These are phyloP conservation scores for Ophiostoma fasciatum DNA, from an alignment of 2,329 filamentous ascomycete genomes.

Conservation along the genomic window DNA sequence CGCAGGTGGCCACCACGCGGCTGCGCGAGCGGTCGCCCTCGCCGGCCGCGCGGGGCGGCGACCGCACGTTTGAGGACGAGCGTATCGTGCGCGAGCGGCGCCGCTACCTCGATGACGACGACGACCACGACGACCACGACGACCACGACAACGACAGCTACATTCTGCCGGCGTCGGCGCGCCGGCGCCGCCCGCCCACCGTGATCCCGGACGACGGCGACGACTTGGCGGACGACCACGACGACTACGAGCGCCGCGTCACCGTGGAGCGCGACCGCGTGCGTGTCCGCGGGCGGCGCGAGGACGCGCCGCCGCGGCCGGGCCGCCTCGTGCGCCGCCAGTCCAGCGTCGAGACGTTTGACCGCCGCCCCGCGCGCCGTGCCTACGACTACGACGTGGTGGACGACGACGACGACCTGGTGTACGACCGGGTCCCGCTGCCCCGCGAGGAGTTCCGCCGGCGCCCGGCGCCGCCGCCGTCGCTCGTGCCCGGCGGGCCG, in stretches of 20 bases:
- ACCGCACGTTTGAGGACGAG: conserved; percentile 32
- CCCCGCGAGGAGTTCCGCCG: too few relatives aligned
- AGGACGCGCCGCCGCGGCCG: conserved; percentile 47
- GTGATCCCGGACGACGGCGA: conserved; percentile 1
- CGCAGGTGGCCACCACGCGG: too few relatives aligned
- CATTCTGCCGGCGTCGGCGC: conserved; percentile 6
- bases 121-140: conserved; percentile 29
- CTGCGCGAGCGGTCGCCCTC: conserved; percentile 20
- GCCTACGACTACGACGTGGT: conserved; percentile 6
- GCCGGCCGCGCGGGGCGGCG: conserved; percentile 21
- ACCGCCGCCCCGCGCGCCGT: conserved; percentile 44
- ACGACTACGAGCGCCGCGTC: conserved; percentile 29
- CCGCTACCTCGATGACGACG: conserved; percentile 38
- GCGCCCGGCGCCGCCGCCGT: too few relatives aligned
- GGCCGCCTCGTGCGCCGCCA: conserved; percentile 56
- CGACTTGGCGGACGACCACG: neutral
- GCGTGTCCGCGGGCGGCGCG: neutral
- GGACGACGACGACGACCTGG: conserved; percentile 1
- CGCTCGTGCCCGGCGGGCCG: conserved; percentile 12
- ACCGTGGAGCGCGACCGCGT: neutral
- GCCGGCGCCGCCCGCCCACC: conserved; percentile 17
- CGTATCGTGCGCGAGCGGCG: conserved; percentile 31
- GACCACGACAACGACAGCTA: conserved; percentile 24
- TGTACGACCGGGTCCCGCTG: conserved; percentile 23
- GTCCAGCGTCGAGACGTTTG: conserved; percentile 81